These are phyloP conservation scores for Geranium rotundifolium DNA, from an alignment of 345 rosid species.

Conservation along the genomic window DNA sequence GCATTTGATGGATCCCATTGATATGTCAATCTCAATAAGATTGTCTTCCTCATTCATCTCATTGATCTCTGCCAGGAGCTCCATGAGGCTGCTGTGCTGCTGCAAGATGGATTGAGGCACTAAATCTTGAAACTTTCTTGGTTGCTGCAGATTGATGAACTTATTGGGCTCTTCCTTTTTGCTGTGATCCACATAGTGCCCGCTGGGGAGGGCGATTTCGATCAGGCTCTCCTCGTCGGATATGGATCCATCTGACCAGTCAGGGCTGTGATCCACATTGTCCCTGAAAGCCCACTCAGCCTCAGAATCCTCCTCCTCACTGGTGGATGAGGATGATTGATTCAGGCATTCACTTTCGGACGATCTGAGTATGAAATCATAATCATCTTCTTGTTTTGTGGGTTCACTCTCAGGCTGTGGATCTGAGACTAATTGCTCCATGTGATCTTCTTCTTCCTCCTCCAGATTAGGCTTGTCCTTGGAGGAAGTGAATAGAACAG, in stretches of 20 bases:
- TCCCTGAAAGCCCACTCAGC: constrained; percentile 14
- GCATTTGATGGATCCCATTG: constrained; percentile 33
- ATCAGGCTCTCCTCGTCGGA: constrained; percentile 38
- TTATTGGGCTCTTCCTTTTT: constrained; percentile 7
- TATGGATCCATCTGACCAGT: constrained; percentile 26
- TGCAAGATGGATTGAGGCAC: constrained; percentile 8
- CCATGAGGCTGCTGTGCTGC: constrained; percentile 17
- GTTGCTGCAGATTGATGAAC: constrained; percentile 9
- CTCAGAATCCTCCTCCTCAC: constrained; percentile 32
- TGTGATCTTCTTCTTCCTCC: not conserved
- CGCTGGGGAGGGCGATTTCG: constrained; percentile 34
- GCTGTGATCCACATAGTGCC: constrained; percentile 19
- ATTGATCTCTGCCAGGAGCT: constrained; percentile 21
- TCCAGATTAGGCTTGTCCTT: constrained; percentile 1
- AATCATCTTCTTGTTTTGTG: not conserved
- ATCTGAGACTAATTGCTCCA: not conserved
- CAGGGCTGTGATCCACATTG: constrained; percentile 13
- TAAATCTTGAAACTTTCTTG: constrained; percentile 9
- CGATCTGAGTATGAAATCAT: not conserved
- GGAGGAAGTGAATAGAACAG: constrained; percentile 7
- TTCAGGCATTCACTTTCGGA: constrained; percentile 18
- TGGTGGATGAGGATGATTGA: constrained; percentile 16
- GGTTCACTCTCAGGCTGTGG: not conserved
- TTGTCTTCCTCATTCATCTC: constrained; percentile 35
- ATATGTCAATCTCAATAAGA: constrained; percentile 39